Percentiles rank a stretch among this genome's conserved stretches.
Conservation (phyloP, 2,329 filamentous ascomycete genomes). For the Cercospora sp. region DNA sequence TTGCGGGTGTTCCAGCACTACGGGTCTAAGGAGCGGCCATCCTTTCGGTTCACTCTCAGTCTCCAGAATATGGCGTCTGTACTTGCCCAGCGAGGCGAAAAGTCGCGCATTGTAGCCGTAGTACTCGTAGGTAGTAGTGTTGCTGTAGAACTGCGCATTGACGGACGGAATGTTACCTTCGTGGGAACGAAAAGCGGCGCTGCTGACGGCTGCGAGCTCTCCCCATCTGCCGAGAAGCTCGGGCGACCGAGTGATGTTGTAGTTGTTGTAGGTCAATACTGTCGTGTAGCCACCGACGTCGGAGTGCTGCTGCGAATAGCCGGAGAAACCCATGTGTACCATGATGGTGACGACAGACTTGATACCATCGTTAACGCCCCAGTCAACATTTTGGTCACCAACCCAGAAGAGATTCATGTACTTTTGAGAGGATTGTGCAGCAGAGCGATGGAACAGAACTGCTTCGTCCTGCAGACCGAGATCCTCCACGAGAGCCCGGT, state of each 20-base stretch:
- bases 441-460: conserved; percentile 42
- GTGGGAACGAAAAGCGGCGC: conserved; percentile 41
- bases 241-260: conserved; percentile 40
- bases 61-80: conserved; percentile 37
- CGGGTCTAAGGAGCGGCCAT: conserved; percentile 35
- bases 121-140: conserved; percentile 39
- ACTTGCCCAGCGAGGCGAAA: conserved; percentile 40
- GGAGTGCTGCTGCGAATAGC: conserved; percentile 41
- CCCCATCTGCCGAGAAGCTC: conserved; percentile 44
- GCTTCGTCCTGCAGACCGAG: conserved; percentile 37
- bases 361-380: conserved; percentile 41
- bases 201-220: conserved; percentile 41
- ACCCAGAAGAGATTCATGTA: conserved; percentile 45
- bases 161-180: conserved; percentile 43
- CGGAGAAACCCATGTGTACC: conserved; percentile 42
- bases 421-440: conserved; percentile 37
- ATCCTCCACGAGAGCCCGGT: conserved; percentile 36
- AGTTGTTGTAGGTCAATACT: conserved; percentile 34
- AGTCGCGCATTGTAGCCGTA: conserved; percentile 42
- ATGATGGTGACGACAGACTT: conserved; percentile 41
- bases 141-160: conserved; percentile 44
- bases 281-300: conserved; percentile 44
- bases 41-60: conserved; percentile 33
- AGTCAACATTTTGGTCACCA: conserved; percentile 42
- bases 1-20: conserved; percentile 32